A percentile compares a stretch with the other conserved stretches of the same genome.
Evolutionary conservation across 2,329 filamentous ascomycete genomes (phyloP).

Genomic region (Colletotrichum eleusines): DNA sequence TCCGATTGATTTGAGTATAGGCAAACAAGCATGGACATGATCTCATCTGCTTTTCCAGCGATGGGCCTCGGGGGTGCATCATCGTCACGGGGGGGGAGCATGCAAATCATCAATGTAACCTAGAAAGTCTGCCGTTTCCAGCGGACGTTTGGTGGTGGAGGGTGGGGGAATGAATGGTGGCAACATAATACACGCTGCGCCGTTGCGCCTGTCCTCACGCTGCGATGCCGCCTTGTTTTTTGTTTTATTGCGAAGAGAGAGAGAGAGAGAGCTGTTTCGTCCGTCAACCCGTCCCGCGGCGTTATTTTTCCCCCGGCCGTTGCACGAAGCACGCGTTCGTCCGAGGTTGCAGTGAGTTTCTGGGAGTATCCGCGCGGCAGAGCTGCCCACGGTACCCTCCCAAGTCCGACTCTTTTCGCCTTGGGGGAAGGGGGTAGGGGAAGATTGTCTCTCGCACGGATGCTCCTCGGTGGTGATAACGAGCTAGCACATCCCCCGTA

Average conservation of each 20-base stretch:
- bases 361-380: background rate
- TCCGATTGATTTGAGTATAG: constrained; percentile 38
- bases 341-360: constrained; percentile 1
- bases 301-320: background rate
- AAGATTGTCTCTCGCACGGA: background rate
- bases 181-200: constrained; percentile 10
- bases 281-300: background rate
- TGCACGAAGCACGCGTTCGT: constrained; percentile 10
- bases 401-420: too few species aligned
- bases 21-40: constrained; percentile 20
- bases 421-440: too few species aligned
- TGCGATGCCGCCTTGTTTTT: too few species aligned
- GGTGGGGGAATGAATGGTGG: too few species aligned
- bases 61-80: too few species aligned
- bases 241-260: background rate
- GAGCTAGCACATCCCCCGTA: background rate
- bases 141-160: background rate
- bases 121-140: background rate
- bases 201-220: constrained; percentile 2
- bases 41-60: background rate
- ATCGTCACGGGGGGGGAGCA: background rate
- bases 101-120: background rate
- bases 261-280: background rate
- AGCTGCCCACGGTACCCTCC: background rate
- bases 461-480: background rate